phyloP scores from a whole-genome alignment of 2,329 filamentous ascomycete species.

The Fusarium tjaetaba region DNA sequence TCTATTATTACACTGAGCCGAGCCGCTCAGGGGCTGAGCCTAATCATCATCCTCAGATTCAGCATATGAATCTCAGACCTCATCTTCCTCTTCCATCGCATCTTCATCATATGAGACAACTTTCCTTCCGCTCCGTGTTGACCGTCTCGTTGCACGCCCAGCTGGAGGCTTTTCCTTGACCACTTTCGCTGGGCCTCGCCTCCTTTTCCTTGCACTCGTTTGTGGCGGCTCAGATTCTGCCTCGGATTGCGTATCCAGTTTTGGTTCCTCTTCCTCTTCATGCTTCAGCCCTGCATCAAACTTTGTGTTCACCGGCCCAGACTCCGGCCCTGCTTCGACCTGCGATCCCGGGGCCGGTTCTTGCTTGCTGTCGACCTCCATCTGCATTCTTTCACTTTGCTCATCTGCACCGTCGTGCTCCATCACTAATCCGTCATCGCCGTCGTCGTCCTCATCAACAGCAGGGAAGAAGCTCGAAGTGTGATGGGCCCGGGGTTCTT shows the following conservation, averaged over 20 bases:
- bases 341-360: not conserved
- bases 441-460: slow-evolving; percentile 55
- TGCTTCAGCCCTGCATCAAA: not conserved
- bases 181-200: slow-evolving; percentile 5
- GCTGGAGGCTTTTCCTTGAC: not conserved
- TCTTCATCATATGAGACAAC: slow-evolving; percentile 24
- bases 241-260: not conserved
- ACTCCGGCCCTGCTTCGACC: not conserved
- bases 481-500: slow-evolving; percentile 42
- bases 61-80: slow-evolving; percentile 18
- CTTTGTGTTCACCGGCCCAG: not conserved
- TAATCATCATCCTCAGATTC: slow-evolving; percentile 18
- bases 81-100: slow-evolving; percentile 15
- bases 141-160: slow-evolving; percentile 25
- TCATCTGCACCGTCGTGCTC: slow-evolving; percentile 38
- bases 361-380: slow-evolving; percentile 2
- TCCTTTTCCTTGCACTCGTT: slow-evolving; percentile 1
- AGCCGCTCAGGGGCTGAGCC: not conserved
- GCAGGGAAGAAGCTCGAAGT: slow-evolving; percentile 61
- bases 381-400: not conserved
- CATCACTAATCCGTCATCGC: slow-evolving; percentile 48
- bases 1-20: not conserved
- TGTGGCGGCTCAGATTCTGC: slow-evolving; percentile 9
- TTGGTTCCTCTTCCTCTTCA: not conserved
- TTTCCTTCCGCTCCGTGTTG: slow-evolving; percentile 29